Base-by-base conservation (phyloP, 192 early-diverging fungal species). In the Geosiphon pyriformis region DNA sequence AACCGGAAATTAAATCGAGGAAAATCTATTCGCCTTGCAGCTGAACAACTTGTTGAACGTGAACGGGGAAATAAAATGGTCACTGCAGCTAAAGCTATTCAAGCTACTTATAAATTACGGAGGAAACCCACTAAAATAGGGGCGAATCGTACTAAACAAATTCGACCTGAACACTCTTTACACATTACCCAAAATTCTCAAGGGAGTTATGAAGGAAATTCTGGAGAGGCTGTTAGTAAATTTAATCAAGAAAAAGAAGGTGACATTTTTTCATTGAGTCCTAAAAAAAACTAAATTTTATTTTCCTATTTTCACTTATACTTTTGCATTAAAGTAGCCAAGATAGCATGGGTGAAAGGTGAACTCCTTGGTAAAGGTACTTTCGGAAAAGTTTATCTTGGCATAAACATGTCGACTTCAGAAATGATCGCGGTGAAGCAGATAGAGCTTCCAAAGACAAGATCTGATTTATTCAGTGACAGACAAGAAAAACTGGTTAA, bases 341-440 rank as follows among this genome's bases (percentile, higher is more conserved):
- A 42, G 15, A 42, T 90, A 59, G 81, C 83, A 63, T 92, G 88
- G 82, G 78, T 88, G 65, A 85, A 83, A 56, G 92, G 92, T 53
- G 79, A 81, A 66, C 72, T 92, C 33, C 92, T 94, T 72, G 92
- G 92, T 32, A 87, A 88, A 67, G 92, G 92, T 4, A 89, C 88
- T 3, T 94, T 92, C 61, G 91, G 92, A 4, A 77, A 81, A 56
- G 92, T 94, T 31, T 85, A 86, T 50, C 83, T 86, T 63, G 92
- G 85, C 12, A 77, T 92, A 62, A 92, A 89, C 59, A 61, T 87
- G 25, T 80, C 80, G 3, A 85, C 83, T 0, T 85, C 88, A 29
- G 90, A 92, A 63, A 82, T 91, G 67, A 90, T 93, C 65, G 91
- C 91, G 0, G 90, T 91, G 29, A 93, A 93, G 71, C 88, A 93